Conservation (phyloP, 2,329 filamentous ascomycete genomes). For the Exophiala sp. region DNA sequence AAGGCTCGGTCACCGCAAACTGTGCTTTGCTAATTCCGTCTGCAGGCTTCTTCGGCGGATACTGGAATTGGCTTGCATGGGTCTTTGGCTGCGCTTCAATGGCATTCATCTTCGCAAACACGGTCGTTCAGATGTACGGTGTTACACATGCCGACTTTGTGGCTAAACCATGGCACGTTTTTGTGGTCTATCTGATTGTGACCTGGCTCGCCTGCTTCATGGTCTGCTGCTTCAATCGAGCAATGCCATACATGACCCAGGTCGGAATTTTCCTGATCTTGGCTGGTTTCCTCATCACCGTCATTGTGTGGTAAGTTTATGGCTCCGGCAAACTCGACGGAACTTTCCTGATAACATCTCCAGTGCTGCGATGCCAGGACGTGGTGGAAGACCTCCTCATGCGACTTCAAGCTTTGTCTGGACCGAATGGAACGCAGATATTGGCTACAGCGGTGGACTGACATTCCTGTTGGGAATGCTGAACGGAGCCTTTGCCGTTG, state of each 20-base stretch:
- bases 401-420: constrained; percentile 55
- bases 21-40: background rate
- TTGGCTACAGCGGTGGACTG: constrained; percentile 50
- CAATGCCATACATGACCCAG: constrained; percentile 32
- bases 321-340: background rate
- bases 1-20: background rate
- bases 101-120: constrained; percentile 54
- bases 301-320: constrained; percentile 37
- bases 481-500: constrained; percentile 67
- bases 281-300: constrained; percentile 45
- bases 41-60: constrained; percentile 47
- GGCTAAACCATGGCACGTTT: constrained; percentile 56
- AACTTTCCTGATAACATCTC: background rate
- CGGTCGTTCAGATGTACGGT: constrained; percentile 61
- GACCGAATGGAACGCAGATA: constrained; percentile 51
- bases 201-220: constrained; percentile 22
- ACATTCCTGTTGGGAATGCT: constrained; percentile 64
- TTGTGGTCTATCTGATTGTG: constrained; percentile 53
- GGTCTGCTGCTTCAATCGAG: constrained; percentile 45
- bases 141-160: constrained; percentile 48
- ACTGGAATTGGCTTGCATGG: constrained; percentile 51
- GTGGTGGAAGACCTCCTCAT: constrained; percentile 31
- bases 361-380: constrained; percentile 22
- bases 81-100: constrained; percentile 61
- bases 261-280: constrained; percentile 51